Conservation (phyloP, 2,329 filamentous ascomycete genomes). For the Simplicillium sp. region DNA sequence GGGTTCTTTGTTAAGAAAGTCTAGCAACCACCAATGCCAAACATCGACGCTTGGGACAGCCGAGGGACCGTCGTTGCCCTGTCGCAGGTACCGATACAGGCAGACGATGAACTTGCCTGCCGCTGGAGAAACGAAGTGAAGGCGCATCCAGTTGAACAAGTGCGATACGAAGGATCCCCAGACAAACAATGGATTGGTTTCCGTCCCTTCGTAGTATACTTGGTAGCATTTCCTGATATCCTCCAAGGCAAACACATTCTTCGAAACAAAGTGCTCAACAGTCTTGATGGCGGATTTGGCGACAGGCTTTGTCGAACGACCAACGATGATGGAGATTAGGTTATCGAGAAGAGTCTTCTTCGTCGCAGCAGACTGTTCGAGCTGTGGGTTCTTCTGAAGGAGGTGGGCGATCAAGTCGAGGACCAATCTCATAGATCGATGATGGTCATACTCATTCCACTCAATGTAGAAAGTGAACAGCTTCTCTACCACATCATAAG, state of each 20-base stretch:
- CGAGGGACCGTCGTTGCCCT: constrained; percentile 13
- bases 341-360: constrained; percentile 38
- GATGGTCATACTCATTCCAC: constrained; percentile 58
- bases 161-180: constrained; percentile 43
- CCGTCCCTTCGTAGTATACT: constrained; percentile 20
- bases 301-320: constrained; percentile 50
- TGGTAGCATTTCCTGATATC: constrained; percentile 35
- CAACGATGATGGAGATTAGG: constrained; percentile 49
- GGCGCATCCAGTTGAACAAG: constrained; percentile 44
- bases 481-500: constrained; percentile 32
- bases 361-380: constrained; percentile 23
- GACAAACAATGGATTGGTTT: constrained; percentile 12
- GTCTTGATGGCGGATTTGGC: constrained; percentile 63
- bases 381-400: constrained; percentile 38
- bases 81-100: constrained; percentile 39
- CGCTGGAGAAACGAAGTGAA: constrained; percentile 48
- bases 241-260: constrained; percentile 41
- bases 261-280: constrained; percentile 56
- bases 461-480: constrained; percentile 56
- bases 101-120: constrained; percentile 53
- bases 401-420: constrained; percentile 47
- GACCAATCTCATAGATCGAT: constrained; percentile 53
- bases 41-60: constrained; percentile 23
- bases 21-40: constrained; percentile 50
- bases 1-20: constrained; percentile 36